phyloP scores from a whole-genome alignment of 306 rosid genomes.

The Pterocarpus santalinus region DNA sequence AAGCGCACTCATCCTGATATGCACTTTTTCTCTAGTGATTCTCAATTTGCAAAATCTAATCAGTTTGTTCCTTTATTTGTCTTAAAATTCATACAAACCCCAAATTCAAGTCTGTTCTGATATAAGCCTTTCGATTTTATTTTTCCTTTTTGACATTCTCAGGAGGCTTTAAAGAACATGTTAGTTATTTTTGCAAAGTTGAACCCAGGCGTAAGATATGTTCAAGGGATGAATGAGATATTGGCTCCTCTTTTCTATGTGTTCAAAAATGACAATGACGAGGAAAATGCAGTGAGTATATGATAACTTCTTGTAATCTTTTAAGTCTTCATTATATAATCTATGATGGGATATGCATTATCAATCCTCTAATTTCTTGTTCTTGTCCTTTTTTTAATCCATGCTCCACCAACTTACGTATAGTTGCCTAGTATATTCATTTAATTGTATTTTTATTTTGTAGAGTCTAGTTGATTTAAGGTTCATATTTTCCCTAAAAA shows the following conservation, averaged over 20 bases:
- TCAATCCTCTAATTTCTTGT: conserved; percentile 21
- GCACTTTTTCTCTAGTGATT: conserved; percentile 95
- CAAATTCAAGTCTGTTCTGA: conserved; percentile 5
- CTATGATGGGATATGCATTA: neutral
- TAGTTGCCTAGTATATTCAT: neutral
- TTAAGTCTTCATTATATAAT: conserved; percentile 1
- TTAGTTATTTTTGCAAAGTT: conserved; percentile 90
- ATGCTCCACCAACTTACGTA: conserved; percentile 3
- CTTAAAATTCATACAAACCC: conserved; percentile 24
- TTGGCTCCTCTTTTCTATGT: conserved; percentile 95
- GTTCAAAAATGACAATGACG: conserved; percentile 88
- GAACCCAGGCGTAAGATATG: conserved; percentile 98
- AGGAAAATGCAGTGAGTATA: conserved; percentile 83
- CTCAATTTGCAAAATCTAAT: conserved; percentile 83
- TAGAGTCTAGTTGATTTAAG: neutral
- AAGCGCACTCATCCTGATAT: conserved; percentile 99
- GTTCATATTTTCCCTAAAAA: conserved; percentile 8
- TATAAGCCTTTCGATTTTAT: conserved; percentile 34
- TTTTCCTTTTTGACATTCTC: conserved; percentile 53
- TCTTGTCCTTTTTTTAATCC: neutral
- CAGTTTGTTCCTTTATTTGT: conserved; percentile 60
- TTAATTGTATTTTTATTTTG: neutral
- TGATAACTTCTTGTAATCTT: neutral
- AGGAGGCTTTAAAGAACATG: conserved; percentile 88
- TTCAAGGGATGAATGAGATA: conserved; percentile 98